Percentiles rank a stretch among this genome's conserved stretches.
phyloP scores from a whole-genome alignment of 202 grass and related monocot species.

The Bolboschoenoplectus hybrid region DNA sequence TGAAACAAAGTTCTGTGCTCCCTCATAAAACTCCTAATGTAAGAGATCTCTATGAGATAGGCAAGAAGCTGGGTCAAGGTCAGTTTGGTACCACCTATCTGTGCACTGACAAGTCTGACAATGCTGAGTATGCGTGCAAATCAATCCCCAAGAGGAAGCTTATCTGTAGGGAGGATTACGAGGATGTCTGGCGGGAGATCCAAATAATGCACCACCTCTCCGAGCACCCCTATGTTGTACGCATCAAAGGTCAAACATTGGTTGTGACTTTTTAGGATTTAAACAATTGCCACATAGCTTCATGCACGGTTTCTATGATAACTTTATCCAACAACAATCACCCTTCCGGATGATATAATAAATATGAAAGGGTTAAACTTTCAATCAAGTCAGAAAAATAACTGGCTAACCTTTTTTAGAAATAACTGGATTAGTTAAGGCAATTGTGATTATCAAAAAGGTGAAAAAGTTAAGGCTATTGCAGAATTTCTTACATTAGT shows the following conservation, averaged over 20 bases:
- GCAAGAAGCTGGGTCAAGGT: slow-evolving; percentile 93
- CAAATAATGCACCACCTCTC: slow-evolving; percentile 99
- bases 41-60: slow-evolving; percentile 86
- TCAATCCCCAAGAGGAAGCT: slow-evolving; percentile 99
- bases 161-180: slow-evolving; percentile 91
- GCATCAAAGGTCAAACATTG: slow-evolving; percentile 57
- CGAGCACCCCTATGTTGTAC: slow-evolving; percentile 83
- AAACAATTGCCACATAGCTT: not conserved
- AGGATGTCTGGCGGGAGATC: slow-evolving; percentile 98
- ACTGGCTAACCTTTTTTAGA: not conserved
- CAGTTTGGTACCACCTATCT: slow-evolving; percentile 97
- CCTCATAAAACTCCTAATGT: slow-evolving; percentile 93
- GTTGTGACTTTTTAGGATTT: not conserved
- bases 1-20: slow-evolving; percentile 73
- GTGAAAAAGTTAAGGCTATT: not conserved
- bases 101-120: slow-evolving; percentile 74
- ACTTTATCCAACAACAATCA: not conserved
- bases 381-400: not conserved
- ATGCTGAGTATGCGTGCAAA: slow-evolving; percentile 87
- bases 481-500: not conserved
- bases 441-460: not conserved
- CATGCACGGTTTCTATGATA: not conserved
- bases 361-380: not conserved
- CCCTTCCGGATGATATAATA: not conserved
- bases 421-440: not conserved